phyloP scores from a whole-genome alignment of 176 grass and related monocot species.

The Phyllostachys edulis region DNA sequence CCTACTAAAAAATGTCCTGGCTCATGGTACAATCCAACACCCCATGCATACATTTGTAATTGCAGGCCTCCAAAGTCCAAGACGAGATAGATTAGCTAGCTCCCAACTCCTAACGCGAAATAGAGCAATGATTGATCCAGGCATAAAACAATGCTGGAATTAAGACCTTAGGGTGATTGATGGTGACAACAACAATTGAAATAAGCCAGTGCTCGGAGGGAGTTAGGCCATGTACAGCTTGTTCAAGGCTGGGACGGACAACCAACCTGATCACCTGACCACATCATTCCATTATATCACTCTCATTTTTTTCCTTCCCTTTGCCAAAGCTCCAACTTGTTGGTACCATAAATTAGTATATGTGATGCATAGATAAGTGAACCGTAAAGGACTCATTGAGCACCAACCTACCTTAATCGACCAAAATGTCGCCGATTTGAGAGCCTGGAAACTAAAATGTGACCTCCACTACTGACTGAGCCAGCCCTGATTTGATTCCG shows the following conservation, averaged over 20 bases:
- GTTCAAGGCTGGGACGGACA: conserved; percentile 31
- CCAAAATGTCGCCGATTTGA: not conserved
- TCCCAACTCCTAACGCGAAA: conserved; percentile 4
- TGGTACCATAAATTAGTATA: not conserved
- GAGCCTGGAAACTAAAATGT: conserved; percentile 8
- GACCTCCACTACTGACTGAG: conserved; percentile 12
- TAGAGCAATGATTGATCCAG: conserved; percentile 39
- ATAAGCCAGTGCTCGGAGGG: not conserved
- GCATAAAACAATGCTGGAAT: not conserved
- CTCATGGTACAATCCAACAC: not conserved
- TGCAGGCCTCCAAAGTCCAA: not conserved
- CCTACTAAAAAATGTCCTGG: not conserved
- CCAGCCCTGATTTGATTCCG: not conserved
- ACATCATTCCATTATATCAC: not conserved
- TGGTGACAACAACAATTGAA: conserved; percentile 19
- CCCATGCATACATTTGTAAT: not conserved
- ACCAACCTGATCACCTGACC: conserved; percentile 30
- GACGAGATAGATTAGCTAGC: not conserved
- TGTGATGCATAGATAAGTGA: not conserved
- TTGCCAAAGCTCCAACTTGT: not conserved
- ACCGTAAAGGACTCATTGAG: not conserved
- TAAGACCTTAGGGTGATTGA: conserved; percentile 7
- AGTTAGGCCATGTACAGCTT: conserved; percentile 24
- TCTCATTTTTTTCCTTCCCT: not conserved
- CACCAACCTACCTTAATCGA: not conserved